Evolutionary conservation across 768 basidiomycete species (phyloP), one percentile per base, ranked within the genome.

Genomic region (Neoboletus subvelutipes): DNA sequence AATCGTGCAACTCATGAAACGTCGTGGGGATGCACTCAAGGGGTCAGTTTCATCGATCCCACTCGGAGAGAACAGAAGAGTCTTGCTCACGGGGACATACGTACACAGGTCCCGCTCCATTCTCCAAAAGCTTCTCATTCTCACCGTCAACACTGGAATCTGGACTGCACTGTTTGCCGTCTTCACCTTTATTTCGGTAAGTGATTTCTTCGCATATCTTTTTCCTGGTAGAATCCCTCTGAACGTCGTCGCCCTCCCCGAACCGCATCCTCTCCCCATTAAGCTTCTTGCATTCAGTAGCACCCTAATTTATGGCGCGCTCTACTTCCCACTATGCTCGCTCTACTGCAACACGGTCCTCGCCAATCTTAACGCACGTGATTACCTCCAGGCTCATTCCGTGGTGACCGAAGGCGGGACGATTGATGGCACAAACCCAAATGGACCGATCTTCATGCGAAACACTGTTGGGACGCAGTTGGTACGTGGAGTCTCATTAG

Each of bases 101-200:
- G n/a, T n/a, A n/a, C n/a, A n/a, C n/a, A n/a, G n/a, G n/a, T n/a
- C n/a, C n/a, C n/a, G 52, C 13, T 50, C 50, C 26, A 1, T 55
- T n/a, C 46, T 63, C 18, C 54, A 56, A 33, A 61, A 33, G 29
- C 50, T 62, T 20, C 26, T 54, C 17, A 18, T 63, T 41, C 41
- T 53, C 52, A 55, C 63, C 9, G 29, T 59, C 46, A 59, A 58
- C 33, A 62, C 54, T 31, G 57, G 54, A 5, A 34, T 53, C 18
- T 62, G 62, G 60, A 64, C 57, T n/a, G 51, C 57, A 18, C 8
- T 62, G 20, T 59, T 54, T 33, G 51, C 50, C 12, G 29, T 54
- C 1, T 15, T 47, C 9, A 47, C 41, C 24, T 43, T 63, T 6
- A 41, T 59, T 12, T 0, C 42, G 1, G 57, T 56, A 24, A 56